Evolutionary conservation across 176 grass and related monocot species (phyloP).

Genomic region (Aegilops bicornis): DNA sequence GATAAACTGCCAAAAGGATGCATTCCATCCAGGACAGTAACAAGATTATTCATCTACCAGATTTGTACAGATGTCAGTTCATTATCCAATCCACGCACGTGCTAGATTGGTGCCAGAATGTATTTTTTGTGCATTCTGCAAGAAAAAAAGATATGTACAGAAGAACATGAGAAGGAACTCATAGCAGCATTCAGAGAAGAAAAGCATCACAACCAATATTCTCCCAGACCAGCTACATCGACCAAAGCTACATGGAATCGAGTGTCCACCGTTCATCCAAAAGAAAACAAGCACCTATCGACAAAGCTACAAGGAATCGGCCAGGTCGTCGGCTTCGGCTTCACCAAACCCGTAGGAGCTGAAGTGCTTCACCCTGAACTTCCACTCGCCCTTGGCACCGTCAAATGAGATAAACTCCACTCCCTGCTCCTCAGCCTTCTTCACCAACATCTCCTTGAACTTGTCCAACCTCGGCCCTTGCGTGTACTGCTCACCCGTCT

Average conservation of each 20-base stretch:
- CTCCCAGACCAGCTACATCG: not conserved
- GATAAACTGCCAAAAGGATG: too few species aligned
- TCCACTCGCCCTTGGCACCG: slow-evolving; percentile 72
- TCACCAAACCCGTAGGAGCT: slow-evolving; percentile 43
- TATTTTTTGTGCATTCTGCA: too few species aligned
- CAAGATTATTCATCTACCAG: too few species aligned
- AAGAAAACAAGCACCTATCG: not conserved
- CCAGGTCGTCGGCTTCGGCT: not conserved
- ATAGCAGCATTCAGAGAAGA: too few species aligned
- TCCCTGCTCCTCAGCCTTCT: slow-evolving; percentile 66
- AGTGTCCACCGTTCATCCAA: not conserved
- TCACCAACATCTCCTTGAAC: slow-evolving; percentile 69
- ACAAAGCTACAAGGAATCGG: not conserved
- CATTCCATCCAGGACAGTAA: too few species aligned
- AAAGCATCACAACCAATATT: not conserved
- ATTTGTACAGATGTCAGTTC: too few species aligned
- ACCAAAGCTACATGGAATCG: not conserved
- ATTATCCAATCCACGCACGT: too few species aligned
- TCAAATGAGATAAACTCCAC: slow-evolving; percentile 73
- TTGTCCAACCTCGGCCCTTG: slow-evolving; percentile 56
- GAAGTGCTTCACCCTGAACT: slow-evolving; percentile 89
- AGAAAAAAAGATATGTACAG: too few species aligned
- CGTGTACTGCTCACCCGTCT: slow-evolving; percentile 45
- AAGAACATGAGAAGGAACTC: too few species aligned
- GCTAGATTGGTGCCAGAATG: too few species aligned